Conservation (phyloP, 2,329 filamentous ascomycete genomes). For the Hypoxylon sp. region DNA sequence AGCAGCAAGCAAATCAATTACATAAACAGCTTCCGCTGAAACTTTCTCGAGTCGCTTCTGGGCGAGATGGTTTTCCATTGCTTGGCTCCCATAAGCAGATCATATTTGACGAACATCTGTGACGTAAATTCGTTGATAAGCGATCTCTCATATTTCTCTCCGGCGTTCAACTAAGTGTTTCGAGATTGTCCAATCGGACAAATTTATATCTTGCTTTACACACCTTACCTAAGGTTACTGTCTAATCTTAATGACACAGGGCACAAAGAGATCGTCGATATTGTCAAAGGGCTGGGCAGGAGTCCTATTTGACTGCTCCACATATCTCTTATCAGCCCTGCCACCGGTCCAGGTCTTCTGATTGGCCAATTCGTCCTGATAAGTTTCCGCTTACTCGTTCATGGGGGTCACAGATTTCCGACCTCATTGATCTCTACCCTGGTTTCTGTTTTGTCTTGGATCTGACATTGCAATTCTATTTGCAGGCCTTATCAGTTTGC, state of each 20-base stretch:
- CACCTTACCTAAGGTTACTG: neutral
- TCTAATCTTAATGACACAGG: neutral
- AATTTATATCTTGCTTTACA: neutral
- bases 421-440: conserved; percentile 31
- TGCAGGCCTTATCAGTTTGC: conserved; percentile 34
- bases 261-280: conserved; percentile 9
- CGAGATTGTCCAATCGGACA: conserved; percentile 24
- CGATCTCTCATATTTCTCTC: neutral
- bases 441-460: conserved; percentile 38
- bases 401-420: conserved; percentile 41
- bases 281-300: conserved; percentile 7
- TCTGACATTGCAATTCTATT: conserved; percentile 42
- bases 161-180: neutral
- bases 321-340: conserved; percentile 35
- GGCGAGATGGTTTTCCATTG: too few relatives aligned
- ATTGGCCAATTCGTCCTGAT: conserved; percentile 42
- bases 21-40: neutral
- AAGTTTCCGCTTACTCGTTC: conserved; percentile 42
- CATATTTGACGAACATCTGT: conserved; percentile 3
- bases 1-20: neutral
- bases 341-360: neutral
- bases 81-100: neutral
- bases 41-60: too few relatives aligned
- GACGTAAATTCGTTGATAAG: conserved; percentile 12
- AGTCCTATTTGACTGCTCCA: conserved; percentile 14